A percentile compares a stretch with the other conserved stretches of the same genome.
Conservation (phyloP, 176 grass and related monocot genomes). For the Aegilops bicornis region DNA sequence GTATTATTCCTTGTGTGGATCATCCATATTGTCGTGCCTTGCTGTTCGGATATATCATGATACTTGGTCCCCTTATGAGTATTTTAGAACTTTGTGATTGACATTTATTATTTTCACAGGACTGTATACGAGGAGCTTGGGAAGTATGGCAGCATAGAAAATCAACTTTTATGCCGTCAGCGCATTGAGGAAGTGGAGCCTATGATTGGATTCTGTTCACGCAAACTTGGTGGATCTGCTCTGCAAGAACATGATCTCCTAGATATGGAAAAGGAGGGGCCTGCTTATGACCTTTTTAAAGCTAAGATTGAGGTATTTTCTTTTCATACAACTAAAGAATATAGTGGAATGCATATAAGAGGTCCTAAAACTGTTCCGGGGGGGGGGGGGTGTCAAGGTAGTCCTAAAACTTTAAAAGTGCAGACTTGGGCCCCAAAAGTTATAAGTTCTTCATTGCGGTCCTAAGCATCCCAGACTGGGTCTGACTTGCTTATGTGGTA, state of each 20-base stretch:
- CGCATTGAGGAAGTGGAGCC: constrained; percentile 95
- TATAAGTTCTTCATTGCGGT: not conserved
- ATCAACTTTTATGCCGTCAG: constrained; percentile 91
- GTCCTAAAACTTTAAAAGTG: not conserved
- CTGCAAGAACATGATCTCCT: constrained; percentile 86
- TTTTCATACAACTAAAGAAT: not conserved
- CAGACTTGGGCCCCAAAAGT: not conserved
- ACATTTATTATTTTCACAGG: constrained; percentile 39
- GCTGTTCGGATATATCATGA: constrained; percentile 3
- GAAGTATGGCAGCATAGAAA: constrained; percentile 93
- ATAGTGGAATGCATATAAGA: not conserved
- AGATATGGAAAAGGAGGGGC: constrained; percentile 80
- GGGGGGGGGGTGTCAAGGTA: not conserved
- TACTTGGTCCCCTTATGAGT: not conserved
- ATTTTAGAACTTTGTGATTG: not conserved
- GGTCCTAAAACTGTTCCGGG: not conserved
- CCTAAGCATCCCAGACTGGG: not conserved
- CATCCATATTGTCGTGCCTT: constrained; percentile 8
- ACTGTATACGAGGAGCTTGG: constrained; percentile 93
- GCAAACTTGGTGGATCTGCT: constrained; percentile 86
- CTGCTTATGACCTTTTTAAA: constrained; percentile 91
- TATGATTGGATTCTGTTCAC: constrained; percentile 96
- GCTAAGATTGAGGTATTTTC: constrained; percentile 82
- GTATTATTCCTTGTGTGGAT: not conserved
- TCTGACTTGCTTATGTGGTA: not conserved